Evolutionary conservation across 129 eudicot genomes (phyloP).

Genomic region (Sambucus nigra): DNA sequence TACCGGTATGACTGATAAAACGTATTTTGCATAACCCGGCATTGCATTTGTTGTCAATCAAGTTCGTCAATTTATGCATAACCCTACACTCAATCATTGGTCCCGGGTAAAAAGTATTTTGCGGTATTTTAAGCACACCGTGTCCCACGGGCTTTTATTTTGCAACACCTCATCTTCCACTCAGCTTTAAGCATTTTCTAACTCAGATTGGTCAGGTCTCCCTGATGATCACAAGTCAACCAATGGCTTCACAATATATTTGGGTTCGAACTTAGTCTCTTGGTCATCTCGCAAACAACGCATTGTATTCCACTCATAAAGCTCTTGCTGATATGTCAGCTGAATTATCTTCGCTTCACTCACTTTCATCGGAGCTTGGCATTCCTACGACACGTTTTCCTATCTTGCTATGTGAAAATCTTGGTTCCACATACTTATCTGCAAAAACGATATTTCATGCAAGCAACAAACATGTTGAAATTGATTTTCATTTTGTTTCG

Average conservation of each 20-base stretch:
- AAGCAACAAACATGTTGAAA: no score
- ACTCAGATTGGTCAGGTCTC: neutral
- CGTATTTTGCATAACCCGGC: neutral
- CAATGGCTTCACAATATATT: neutral
- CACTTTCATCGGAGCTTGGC: no score
- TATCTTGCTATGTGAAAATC: no score
- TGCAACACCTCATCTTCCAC: neutral
- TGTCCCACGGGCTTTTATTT: neutral
- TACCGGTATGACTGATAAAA: neutral
- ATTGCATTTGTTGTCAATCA: neutral
- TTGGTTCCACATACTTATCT: no score
- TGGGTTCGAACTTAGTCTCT: neutral
- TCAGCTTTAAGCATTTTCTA: neutral
- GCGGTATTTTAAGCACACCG: neutral
- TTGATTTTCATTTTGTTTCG: no score
- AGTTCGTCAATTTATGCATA: neutral
- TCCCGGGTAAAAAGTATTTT: neutral
- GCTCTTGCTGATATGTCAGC: neutral
- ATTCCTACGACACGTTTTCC: no score
- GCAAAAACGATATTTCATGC: no score
- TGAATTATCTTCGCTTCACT: no score
- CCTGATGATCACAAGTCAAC: neutral
- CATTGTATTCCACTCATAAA: neutral
- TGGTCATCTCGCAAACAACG: neutral
- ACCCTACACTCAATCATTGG: neutral